Percentiles rank a stretch among this genome's conserved stretches.
Evolutionary conservation across 208 protist species (phyloP).

Genomic region (Trypanosoma theileri): DNA sequence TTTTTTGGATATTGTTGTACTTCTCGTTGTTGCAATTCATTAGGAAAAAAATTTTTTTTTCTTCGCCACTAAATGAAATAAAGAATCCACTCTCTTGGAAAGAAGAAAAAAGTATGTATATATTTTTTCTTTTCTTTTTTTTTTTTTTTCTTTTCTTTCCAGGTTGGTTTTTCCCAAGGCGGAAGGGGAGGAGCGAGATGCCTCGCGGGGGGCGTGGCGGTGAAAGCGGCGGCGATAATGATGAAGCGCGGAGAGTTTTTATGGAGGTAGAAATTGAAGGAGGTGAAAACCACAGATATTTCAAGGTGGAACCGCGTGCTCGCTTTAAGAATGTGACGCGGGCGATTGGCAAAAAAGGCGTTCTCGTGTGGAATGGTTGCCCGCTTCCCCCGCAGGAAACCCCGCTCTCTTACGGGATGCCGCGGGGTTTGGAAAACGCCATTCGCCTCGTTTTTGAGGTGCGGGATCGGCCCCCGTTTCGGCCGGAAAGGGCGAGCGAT

Average conservation of each 20-base stretch:
- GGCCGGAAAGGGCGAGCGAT: not conserved
- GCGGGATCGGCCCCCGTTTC: not conserved
- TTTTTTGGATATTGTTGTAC: too few species aligned
- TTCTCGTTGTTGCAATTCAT: too few species aligned
- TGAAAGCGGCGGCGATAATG: not conserved
- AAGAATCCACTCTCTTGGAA: too few species aligned
- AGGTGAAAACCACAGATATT: slow-evolving; percentile 30
- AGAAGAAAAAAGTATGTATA: too few species aligned
- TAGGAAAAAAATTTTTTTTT: too few species aligned
- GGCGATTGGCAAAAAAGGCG: slow-evolving; percentile 23
- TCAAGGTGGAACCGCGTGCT: slow-evolving; percentile 47
- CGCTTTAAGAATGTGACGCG: slow-evolving; percentile 51
- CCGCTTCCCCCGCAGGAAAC: slow-evolving; percentile 29
- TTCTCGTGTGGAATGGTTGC: slow-evolving; percentile 38
- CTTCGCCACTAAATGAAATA: too few species aligned
- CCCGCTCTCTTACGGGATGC: slow-evolving; percentile 39
- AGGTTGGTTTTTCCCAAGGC: too few species aligned
- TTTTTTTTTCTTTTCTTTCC: too few species aligned
- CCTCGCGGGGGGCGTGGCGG: too few species aligned
- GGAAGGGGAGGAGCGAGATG: too few species aligned
- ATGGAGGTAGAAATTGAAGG: slow-evolving; percentile 9
- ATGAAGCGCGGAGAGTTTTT: not conserved
- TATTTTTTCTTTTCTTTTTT: too few species aligned
- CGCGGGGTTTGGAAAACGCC: slow-evolving; percentile 33
- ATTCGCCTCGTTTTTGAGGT: slow-evolving; percentile 25